These are phyloP conservation scores for Aspergillus nomiae DNA, from an alignment of 2,329 filamentous ascomycete genomes.

Conservation along the genomic window DNA sequence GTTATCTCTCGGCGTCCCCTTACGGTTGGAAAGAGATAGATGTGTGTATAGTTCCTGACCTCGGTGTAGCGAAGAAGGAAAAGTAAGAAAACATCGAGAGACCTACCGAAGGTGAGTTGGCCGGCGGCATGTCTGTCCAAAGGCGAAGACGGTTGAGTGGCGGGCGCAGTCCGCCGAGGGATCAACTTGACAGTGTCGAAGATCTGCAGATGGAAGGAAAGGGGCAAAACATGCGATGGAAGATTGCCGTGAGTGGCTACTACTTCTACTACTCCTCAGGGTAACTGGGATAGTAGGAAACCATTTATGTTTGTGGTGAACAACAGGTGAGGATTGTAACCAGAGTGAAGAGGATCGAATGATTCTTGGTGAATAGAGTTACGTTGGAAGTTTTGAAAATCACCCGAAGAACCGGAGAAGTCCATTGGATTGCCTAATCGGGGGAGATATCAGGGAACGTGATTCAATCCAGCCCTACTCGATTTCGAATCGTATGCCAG, in stretches of 20 bases:
- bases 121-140: constrained; percentile 41
- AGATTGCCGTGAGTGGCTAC: not conserved
- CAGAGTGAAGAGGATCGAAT: not conserved
- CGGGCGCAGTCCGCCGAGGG: constrained; percentile 7
- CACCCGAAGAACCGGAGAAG: not conserved
- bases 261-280: not conserved
- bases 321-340: not conserved
- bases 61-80: not conserved
- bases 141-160: constrained; percentile 6
- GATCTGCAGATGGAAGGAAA: not conserved
- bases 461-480: not conserved
- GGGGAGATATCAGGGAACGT: not conserved
- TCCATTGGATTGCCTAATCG: not conserved
- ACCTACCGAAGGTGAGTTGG: constrained; percentile 47
- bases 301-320: not conserved
- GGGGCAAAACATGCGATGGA: not conserved
- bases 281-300: not conserved
- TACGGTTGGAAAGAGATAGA: not conserved
- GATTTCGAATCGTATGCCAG: too few species aligned
- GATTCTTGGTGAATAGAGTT: not conserved
- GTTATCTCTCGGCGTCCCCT: not conserved
- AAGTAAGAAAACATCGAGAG: constrained; percentile 2
- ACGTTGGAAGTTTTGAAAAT: not conserved
- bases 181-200: not conserved
- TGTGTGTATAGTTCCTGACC: not conserved